Evolutionary conservation across 371 early-diverging fungal genomes (phyloP).

Genomic region (Smittium mucronatum): DNA sequence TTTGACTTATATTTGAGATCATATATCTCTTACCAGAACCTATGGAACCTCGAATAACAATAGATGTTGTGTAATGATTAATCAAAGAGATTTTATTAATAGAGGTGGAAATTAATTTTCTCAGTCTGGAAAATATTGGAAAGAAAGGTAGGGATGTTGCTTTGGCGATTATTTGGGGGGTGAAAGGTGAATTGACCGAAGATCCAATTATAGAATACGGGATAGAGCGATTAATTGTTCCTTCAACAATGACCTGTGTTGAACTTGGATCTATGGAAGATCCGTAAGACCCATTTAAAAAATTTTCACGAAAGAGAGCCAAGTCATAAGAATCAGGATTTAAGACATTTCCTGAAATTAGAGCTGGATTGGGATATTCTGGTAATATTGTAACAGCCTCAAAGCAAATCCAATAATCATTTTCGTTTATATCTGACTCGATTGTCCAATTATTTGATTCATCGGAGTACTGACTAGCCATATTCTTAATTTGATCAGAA

Average conservation of each 20-base stretch:
- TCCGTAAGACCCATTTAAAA: conserved; percentile 21
- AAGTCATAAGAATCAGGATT: not conserved
- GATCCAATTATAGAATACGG: conserved; percentile 21
- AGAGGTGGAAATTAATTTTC: conserved; percentile 48
- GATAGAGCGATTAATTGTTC: conserved; percentile 17
- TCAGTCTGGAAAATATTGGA: conserved; percentile 28
- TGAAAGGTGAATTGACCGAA: not conserved
- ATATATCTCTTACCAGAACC: conserved; percentile 75
- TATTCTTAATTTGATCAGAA: not conserved
- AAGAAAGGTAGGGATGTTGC: conserved; percentile 4
- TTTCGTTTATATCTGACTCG: not conserved
- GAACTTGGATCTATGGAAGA: conserved; percentile 20
- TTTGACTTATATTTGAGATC: conserved; percentile 46
- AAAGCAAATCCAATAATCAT: not conserved
- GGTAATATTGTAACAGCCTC: not conserved
- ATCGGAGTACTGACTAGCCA: not conserved
- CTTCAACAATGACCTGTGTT: conserved; percentile 26
- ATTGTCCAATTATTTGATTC: not conserved
- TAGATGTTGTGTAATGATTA: conserved; percentile 54
- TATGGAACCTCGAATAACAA: conserved; percentile 61
- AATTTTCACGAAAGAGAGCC: not conserved
- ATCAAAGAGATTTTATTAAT: conserved; percentile 57
- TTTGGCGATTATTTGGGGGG: not conserved
- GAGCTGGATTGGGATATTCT: not conserved
- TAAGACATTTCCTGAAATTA: too few species aligned